Evolutionary conservation across 208 protist species (phyloP), one percentile per base, ranked within the genome.

Genomic region (Leishmania turanica): DNA sequence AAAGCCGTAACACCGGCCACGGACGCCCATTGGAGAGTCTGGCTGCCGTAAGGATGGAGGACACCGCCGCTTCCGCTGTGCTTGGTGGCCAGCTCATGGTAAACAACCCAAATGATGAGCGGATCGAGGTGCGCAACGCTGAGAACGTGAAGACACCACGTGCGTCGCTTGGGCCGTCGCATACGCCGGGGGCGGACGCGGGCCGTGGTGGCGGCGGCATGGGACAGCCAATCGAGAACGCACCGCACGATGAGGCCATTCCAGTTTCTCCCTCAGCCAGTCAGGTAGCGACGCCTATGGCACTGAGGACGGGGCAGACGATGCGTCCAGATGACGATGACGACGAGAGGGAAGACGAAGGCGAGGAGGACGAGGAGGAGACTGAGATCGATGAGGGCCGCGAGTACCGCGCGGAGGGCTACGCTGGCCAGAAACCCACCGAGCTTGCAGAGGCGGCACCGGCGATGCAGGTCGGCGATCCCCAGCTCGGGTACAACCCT

Each of bases 91-190:
- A 84, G 58, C 69, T 95, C 27, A 88, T 98, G 40, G 53, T 51
- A 47, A 98, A 98, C 88, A 92, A 98, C 78, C 93, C 93, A 0
- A 97, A 94, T 83, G 97, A 98, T 82, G 97, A 98, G 84, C 84
- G 90, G 2, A 79, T 98, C 6, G 89, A 89, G 13, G 88, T 98
- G 49, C 84, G 80, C 31, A 87, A 89, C 40, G 87, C 81, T 13
- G 91, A 95, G 62, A 84, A 80, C 69, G 79, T 96, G 42, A 51
- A 83, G 31, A 96, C 95, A 24, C 94, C 95, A 69, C 84, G 71
- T 37, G 81, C 75, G 21, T 65, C 49, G 66, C 24, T 68, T 72
- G 79, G 78, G 75, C 78, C 56, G 64, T 47, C 27, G 60, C 47
- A 49, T 80, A 34, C 80, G 70, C 51, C 77, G n/a, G 81, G 40